Conservation (phyloP, 2,329 filamentous ascomycete species). For the Eurotiales sp. region DNA sequence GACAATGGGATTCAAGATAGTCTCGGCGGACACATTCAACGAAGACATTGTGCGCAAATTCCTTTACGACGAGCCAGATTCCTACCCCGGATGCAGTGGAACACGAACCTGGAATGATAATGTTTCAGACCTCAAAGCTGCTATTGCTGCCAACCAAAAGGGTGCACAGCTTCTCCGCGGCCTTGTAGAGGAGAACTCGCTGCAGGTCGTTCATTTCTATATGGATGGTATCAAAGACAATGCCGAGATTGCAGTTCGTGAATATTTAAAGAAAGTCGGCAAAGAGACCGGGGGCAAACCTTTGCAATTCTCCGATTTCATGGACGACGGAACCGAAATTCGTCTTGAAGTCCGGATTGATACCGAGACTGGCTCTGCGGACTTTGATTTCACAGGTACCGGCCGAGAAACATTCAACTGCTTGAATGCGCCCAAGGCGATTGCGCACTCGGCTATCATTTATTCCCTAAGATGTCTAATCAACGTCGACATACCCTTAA, state of each 20-base stretch:
- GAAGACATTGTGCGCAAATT: constrained; percentile 70
- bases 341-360: constrained; percentile 71
- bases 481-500: constrained; percentile 75
- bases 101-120: constrained; percentile 79
- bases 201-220: constrained; percentile 68
- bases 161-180: constrained; percentile 40
- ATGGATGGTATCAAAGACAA: constrained; percentile 81
- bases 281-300: constrained; percentile 65
- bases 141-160: constrained; percentile 81
- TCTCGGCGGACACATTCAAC: constrained; percentile 72
- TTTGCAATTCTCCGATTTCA: constrained; percentile 71
- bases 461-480: constrained; percentile 80
- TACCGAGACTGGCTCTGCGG: constrained; percentile 66
- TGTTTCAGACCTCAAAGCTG: constrained; percentile 79
- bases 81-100: constrained; percentile 71
- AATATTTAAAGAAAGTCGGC: constrained; percentile 66
- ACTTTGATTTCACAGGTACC: constrained; percentile 76
- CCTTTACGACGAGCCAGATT: constrained; percentile 68
- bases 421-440: constrained; percentile 75
- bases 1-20: constrained; percentile 56
- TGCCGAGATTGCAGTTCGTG: constrained; percentile 72
- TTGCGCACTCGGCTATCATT: constrained; percentile 80
- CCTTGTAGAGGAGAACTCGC: constrained; percentile 7
- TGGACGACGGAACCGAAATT: constrained; percentile 83
- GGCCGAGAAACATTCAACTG: constrained; percentile 77